Evolutionary conservation across 805 yeast genomes (phyloP).

Genomic region (Candida xiaguanensis): DNA sequence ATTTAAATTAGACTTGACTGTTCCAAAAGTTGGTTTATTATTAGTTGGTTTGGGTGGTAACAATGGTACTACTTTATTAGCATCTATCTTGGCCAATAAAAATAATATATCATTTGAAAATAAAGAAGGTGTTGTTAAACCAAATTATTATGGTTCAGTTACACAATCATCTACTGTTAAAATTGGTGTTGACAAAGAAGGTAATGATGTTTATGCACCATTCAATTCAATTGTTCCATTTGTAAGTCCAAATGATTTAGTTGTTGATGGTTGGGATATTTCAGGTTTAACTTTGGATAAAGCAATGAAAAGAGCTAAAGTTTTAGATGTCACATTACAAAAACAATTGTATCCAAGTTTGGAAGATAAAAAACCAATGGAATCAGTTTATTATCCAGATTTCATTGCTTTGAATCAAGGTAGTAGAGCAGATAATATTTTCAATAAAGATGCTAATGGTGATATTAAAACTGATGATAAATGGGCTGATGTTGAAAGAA

Average conservation of each 20-base stretch:
- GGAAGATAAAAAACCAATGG: constrained; percentile 63
- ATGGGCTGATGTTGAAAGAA: constrained; percentile 85
- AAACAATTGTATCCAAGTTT: constrained; percentile 64
- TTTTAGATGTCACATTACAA: constrained; percentile 82
- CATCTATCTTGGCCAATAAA: constrained; percentile 82
- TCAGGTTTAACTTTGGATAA: constrained; percentile 63
- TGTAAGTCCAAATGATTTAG: constrained; percentile 85
- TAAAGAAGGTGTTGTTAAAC: constrained; percentile 68
- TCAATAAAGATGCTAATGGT: constrained; percentile 52
- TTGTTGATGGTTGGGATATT: constrained; percentile 95
- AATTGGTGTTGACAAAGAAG: constrained; percentile 76
- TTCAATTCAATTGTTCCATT: constrained; percentile 86
- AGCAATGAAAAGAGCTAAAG: constrained; percentile 83
- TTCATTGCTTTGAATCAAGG: constrained; percentile 94
- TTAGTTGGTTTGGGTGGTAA: constrained; percentile 96
- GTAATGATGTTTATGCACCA: constrained; percentile 88
- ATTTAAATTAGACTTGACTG: constrained; percentile 77
- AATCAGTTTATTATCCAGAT: constrained; percentile 91
- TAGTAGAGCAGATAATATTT: constrained; percentile 85
- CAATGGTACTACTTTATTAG: constrained; percentile 89
- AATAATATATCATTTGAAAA: constrained; percentile 73
- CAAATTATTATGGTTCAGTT: constrained; percentile 91
- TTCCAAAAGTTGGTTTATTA: constrained; percentile 84
- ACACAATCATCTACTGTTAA: constrained; percentile 90
- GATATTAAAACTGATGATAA: constrained; percentile 55